Base-by-base conservation (phyloP, 1,284 basidiomycete species). In the Violaceomyces palustris region DNA sequence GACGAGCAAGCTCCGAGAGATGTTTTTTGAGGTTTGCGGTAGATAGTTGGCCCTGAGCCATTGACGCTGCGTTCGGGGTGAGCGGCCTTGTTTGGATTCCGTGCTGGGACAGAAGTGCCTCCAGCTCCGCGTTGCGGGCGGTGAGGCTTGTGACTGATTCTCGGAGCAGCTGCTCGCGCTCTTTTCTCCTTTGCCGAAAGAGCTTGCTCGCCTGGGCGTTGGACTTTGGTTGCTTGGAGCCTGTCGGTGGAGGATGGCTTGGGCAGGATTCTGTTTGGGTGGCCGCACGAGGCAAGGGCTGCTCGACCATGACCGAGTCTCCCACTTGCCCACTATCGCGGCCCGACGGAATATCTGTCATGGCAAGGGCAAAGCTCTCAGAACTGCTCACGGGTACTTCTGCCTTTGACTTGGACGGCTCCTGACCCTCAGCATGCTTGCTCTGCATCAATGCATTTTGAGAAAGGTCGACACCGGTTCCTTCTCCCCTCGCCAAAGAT, bases 101-200 rank as follows among this genome's bases (percentile, higher is more conserved):
- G 23, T 55, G 36, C 3, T 26, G 26, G 14, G 47, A 27, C 0
- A 50, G 47, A 36, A 50, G 19, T 1, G 25, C 35, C 31, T 55
- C 52, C 14, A 50, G 44, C 11, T 22, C 21, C 15, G 37, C 26
- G 37, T 50, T 55, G n/a, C 52, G 45, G 15, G 45, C 43, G 21
- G 33, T 42, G 2, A 55, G 35, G 26, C 50, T 43, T 3, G 41
- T 22, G 2, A 55, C 34, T 0, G 52, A 50, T 39, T 55, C 47
- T 15, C 52, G 27, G 9, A 55, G 22, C n/a, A 55, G 23, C 28
- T 24, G 46, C 28, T 55, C 52, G 1, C 47, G 40, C 22, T 55
- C 45, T 31, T 55, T 55, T 3, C 52, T 43, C 25, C 52, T 27
- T 17, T 55, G 47, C 6, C 52, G 52, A 22, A 55, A 55, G 24